These are phyloP conservation scores for Pseudogymnoascus sp. DNA, from an alignment of 2,329 filamentous ascomycete species.

Conservation along the genomic window DNA sequence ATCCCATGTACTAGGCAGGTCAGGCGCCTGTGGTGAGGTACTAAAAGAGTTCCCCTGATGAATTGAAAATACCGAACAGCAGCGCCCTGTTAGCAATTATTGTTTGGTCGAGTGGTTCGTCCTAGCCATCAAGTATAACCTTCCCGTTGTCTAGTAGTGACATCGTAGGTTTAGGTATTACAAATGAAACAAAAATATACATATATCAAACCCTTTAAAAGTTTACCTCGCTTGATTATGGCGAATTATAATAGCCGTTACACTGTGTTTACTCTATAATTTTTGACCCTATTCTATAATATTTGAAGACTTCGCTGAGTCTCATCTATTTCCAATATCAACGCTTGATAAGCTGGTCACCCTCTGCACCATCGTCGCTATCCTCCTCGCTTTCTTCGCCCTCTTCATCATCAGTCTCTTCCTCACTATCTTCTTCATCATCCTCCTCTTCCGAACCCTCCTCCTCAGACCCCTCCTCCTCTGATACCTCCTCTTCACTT, in stretches of 20 bases:
- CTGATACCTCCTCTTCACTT: conserved; percentile 46
- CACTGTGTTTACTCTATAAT: background rate
- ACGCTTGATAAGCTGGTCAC: conserved; percentile 26
- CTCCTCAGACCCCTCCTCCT: conserved; percentile 39
- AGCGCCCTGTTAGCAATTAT: no score
- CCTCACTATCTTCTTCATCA: conserved; percentile 41
- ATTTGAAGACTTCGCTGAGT: background rate
- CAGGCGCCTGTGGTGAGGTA: no score
- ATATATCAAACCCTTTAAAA: background rate
- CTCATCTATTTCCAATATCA: conserved; percentile 7
- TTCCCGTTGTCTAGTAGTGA: no score
- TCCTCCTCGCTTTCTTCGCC: conserved; percentile 30
- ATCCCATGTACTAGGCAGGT: no score
- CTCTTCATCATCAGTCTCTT: conserved; percentile 37
- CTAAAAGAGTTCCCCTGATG: no score
- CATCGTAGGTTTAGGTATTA: no score
- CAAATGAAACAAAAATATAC: background rate
- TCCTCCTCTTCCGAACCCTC: conserved; percentile 45
- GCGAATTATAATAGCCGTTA: background rate
- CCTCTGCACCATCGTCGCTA: conserved; percentile 22
- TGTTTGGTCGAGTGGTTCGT: no score
- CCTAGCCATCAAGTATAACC: no score
- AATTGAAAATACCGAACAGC: no score
- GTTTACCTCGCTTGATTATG: background rate
- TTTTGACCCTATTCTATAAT: background rate